Conservation (phyloP, 2,329 filamentous ascomycete genomes). For the Neofusicoccum cordaticola region DNA sequence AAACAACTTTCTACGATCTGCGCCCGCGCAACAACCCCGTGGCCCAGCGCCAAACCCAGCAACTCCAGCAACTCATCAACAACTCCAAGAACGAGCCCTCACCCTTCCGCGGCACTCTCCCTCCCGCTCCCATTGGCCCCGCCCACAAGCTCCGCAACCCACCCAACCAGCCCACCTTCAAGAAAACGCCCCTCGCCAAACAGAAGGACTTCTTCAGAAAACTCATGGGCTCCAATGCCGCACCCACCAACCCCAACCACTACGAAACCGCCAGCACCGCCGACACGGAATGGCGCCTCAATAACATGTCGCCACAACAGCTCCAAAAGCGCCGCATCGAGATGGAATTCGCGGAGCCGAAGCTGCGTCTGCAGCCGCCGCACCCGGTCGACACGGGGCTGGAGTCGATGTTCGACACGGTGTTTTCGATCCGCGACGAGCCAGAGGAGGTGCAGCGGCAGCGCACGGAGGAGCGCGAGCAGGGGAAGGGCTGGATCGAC, state of each 20-base stretch:
- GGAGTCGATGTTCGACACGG: conserved; percentile 22
- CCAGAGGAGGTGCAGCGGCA: conserved; percentile 18
- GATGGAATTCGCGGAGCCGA: conserved; percentile 5
- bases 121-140: conserved; percentile 65
- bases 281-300: not conserved
- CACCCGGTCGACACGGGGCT: conserved; percentile 22
- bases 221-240: conserved; percentile 22
- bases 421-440: conserved; percentile 22
- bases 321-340: conserved; percentile 1
- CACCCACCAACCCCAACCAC: not conserved
- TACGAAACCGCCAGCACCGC: not conserved
- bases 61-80: conserved; percentile 25
- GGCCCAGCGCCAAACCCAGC: not conserved
- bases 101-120: conserved; percentile 69
- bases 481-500: not conserved
- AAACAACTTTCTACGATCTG: conserved; percentile 16
- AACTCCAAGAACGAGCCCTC: conserved; percentile 35
- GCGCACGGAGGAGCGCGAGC: conserved; percentile 5
- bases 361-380: conserved; percentile 15
- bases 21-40: conserved; percentile 1
- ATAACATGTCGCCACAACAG: not conserved
- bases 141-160: conserved; percentile 63
- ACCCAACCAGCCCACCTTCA: conserved; percentile 51
- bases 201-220: conserved; percentile 53
- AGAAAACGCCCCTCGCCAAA: conserved; percentile 44